Conservation (phyloP, 345 rosid species). For the Melaleuca alternifolia region DNA sequence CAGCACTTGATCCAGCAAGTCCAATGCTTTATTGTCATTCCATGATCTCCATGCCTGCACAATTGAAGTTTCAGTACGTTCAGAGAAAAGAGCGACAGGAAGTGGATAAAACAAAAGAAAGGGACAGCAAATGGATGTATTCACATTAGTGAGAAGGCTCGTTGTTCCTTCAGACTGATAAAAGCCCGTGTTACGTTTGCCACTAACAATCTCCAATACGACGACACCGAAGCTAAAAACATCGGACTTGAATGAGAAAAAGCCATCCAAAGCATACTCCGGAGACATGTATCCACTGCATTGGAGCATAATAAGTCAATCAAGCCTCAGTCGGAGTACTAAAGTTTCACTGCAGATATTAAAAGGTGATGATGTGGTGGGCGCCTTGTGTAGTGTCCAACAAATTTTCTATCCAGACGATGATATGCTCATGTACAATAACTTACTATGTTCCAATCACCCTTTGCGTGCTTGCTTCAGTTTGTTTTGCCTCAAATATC, state of each 20-base stretch:
- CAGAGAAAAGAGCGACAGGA: neutral
- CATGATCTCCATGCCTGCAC: slow-evolving; percentile 45
- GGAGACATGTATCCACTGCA: slow-evolving; percentile 69
- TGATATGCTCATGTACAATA: neutral
- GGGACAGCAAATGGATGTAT: neutral
- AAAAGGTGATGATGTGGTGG: no score
- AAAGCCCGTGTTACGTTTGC: slow-evolving; percentile 26
- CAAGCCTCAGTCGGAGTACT: neutral
- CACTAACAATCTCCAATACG: slow-evolving; percentile 41
- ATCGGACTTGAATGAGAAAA: slow-evolving; percentile 54
- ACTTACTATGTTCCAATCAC: slow-evolving; percentile 74
- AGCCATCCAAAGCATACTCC: slow-evolving; percentile 51
- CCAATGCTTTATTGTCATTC: slow-evolving; percentile 22
- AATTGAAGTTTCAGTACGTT: neutral
- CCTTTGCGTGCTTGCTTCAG: slow-evolving; percentile 39
- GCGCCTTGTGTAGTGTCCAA: no score
- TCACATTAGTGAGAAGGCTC: slow-evolving; percentile 45
- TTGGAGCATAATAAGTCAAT: neutral
- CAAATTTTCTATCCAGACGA: neutral
- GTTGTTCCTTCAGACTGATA: slow-evolving; percentile 12
- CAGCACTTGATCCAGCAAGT: slow-evolving; percentile 25
- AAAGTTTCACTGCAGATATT: no score
- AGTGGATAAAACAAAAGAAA: neutral
- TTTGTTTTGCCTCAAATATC: slow-evolving; percentile 44
- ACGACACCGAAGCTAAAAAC: slow-evolving; percentile 59